Evolutionary conservation across 306 rosid genomes (phyloP), one percentile per base, ranked within the genome.

Genomic region (Parietaria judaica): DNA sequence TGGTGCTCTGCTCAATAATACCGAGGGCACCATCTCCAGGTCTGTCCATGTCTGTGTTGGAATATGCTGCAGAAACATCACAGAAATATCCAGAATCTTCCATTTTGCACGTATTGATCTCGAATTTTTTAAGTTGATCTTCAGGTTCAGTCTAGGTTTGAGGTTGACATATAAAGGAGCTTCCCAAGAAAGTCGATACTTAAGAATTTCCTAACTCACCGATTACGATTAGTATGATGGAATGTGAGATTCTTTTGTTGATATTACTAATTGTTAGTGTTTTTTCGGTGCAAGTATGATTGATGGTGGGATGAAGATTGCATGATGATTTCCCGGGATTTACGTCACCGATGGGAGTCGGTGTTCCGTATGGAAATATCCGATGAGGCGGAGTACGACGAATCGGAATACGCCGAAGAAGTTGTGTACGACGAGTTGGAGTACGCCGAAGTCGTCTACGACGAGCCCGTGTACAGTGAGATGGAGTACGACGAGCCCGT

Each of bases 11-110:
- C 31, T 23, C 31, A 23, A 23, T 23, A 23, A 23, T 23, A 23
- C 31, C 50, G 97, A 94, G 46, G 88, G 97, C 67, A 94, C 99
- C 87, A 81, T 84, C 80, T 94, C 99, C 0, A 94, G 94, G 66
- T 89, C 82, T 58, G 80, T 78, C 99, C 99, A 94, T 72, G 74
- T 81, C 53, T 86, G 81, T 12, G 97, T 94, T 45, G 99, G 99
- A 69, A 89, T 87, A 70, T 86, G 99, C 79, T 94, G 99, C 68
- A 94, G 97, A 75, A 94, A 94, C 95, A 94, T 88, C 51, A 94
- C 99, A 86, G 78, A 94, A 94, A 74, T 94, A 74, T 94, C 99
- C 76, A 86, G 91, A 79, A 83, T 84, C 82, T 23, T 23, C 31
- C 31, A 23, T 23, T 23, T 5, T 44, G 6, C 36, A 51, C 46